Evolutionary conservation across 2,329 filamentous ascomycete species (phyloP).

Genomic region (Aspergillus clavatus): DNA sequence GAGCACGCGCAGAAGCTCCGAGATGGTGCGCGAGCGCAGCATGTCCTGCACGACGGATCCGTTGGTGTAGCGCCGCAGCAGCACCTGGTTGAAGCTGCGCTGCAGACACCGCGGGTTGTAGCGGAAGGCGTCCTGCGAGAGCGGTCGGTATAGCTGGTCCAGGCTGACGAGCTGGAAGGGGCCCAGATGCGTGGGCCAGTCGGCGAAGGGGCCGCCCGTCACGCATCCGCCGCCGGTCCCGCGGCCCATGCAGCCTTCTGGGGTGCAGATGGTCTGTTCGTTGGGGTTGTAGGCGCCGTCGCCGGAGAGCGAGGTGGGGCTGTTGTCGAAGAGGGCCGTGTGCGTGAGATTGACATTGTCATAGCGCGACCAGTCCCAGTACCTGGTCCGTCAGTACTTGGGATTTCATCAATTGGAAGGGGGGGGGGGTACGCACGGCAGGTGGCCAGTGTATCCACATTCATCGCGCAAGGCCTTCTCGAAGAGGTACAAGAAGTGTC

Average conservation of each 20-base stretch:
- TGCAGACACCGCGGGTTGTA: slow-evolving; percentile 14
- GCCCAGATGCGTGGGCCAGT: slow-evolving; percentile 8
- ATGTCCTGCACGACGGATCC: not conserved
- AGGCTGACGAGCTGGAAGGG: slow-evolving; percentile 3
- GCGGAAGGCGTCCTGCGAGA: slow-evolving; percentile 1
- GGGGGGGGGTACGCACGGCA: no score
- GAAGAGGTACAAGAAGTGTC: slow-evolving; percentile 12
- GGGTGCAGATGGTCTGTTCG: not conserved
- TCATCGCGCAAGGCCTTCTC: slow-evolving; percentile 12
- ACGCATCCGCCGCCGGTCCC: slow-evolving; percentile 15
- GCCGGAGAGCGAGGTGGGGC: not conserved
- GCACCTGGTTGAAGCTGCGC: not conserved
- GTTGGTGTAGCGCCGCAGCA: not conserved
- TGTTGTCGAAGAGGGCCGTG: slow-evolving; percentile 11
- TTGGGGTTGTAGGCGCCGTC: slow-evolving; percentile 2
- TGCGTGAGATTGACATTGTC: not conserved
- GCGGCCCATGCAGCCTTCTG: not conserved
- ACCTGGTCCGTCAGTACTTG: no score
- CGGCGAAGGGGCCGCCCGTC: slow-evolving; percentile 8
- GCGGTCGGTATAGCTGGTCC: not conserved
- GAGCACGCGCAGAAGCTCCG: not conserved
- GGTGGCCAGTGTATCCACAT: slow-evolving; percentile 12
- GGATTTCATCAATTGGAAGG: no score
- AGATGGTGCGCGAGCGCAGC: not conserved
- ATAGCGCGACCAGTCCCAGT: slow-evolving; percentile 19